Conservation (phyloP, 202 grass and related monocot species). For the Zizania palustris region DNA sequence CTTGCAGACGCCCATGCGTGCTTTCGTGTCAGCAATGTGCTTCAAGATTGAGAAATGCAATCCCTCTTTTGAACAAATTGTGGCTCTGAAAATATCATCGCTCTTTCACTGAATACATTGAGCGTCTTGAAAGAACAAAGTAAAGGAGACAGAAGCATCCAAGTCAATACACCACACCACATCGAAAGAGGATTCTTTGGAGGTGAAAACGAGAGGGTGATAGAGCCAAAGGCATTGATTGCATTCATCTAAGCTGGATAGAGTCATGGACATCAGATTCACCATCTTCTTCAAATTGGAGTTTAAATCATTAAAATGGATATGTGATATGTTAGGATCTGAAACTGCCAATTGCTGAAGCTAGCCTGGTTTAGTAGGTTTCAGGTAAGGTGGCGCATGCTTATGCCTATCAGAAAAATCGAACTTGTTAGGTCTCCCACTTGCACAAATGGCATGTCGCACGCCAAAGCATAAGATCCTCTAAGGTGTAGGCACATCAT, state of each 20-base stretch:
- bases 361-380: conserved; percentile 32
- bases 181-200: conserved; percentile 40
- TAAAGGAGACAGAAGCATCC: conserved; percentile 15
- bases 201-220: conserved; percentile 37
- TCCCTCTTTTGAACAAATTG: conserved; percentile 19
- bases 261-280: conserved; percentile 13
- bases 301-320: conserved; percentile 41
- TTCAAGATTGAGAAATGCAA: conserved; percentile 11
- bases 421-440: conserved; percentile 37
- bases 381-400: conserved; percentile 18
- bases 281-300: conserved; percentile 32
- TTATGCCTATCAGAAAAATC: conserved; percentile 20
- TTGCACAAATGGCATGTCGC: conserved; percentile 41
- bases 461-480: conserved; percentile 40
- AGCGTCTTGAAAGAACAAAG: conserved; percentile 34
- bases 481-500: conserved; percentile 36
- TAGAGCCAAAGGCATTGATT: conserved; percentile 9
- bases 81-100: conserved; percentile 38
- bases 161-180: conserved; percentile 30
- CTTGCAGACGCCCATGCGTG: neutral
- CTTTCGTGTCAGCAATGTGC: conserved; percentile 9
- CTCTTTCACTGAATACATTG: conserved; percentile 21
- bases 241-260: conserved; percentile 34
- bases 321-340: conserved; percentile 41
- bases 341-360: neutral